Percentiles rank a stretch among this genome's conserved stretches.
Conservation (phyloP, 2,329 filamentous ascomycete species). For the Aspergillus fumigatiaffinis region DNA sequence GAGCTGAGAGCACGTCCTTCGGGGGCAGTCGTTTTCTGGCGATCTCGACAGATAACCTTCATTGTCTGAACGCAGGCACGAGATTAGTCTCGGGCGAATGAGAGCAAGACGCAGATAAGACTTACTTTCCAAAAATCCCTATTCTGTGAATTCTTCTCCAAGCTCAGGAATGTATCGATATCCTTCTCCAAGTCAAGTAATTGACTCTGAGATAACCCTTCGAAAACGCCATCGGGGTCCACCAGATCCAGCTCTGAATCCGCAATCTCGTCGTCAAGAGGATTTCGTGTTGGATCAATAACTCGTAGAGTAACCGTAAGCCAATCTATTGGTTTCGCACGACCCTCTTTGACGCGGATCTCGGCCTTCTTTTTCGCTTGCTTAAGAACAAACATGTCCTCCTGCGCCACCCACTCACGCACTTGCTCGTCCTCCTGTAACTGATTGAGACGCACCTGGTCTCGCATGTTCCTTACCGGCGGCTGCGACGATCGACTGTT, state of each 20-base stretch:
- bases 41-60: constrained; percentile 75
- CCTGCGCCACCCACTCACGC: constrained; percentile 81
- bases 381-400: constrained; percentile 92
- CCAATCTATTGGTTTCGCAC: constrained; percentile 90
- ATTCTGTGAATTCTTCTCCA: constrained; percentile 76
- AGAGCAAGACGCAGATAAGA: constrained; percentile 1
- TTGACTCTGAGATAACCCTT: constrained; percentile 63
- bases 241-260: constrained; percentile 75
- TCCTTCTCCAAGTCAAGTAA: constrained; percentile 76
- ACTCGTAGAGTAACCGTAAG: constrained; percentile 86
- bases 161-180: constrained; percentile 70
- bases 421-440: constrained; percentile 74
- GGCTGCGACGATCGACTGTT: constrained; percentile 16
- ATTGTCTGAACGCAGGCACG: constrained; percentile 57
- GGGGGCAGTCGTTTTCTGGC: constrained; percentile 61
- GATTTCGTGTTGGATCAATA: constrained; percentile 76
- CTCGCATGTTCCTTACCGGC: constrained; percentile 35
- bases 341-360: constrained; percentile 84
- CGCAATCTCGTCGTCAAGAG: constrained; percentile 74
- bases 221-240: constrained; percentile 75
- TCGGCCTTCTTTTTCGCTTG: constrained; percentile 98
- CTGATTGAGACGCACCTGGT: constrained; percentile 47
- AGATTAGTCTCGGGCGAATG: constrained; percentile 8
- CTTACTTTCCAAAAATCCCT: constrained; percentile 78
- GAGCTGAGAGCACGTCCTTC: constrained; percentile 75